Base-by-base conservation (phyloP, 23 red algal species). In the Gracilariopsis chorda region DNA sequence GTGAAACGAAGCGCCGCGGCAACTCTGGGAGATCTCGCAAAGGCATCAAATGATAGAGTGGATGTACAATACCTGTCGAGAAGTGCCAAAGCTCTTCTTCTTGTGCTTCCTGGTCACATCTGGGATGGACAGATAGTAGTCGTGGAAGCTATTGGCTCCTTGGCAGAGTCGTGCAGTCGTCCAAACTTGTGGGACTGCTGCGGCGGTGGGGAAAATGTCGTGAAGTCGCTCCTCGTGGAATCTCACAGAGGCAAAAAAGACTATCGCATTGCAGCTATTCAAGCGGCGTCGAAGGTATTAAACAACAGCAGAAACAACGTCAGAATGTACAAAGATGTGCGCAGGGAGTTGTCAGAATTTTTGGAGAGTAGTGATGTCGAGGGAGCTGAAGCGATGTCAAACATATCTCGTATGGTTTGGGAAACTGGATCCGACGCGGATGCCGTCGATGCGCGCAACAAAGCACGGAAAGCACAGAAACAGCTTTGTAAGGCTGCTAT, bases 1-100 rank as follows among this genome's bases (percentile, higher is more conserved):
- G 91, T 94, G 49, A 94, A 94, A 61, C n/a, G 81, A 59, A 86
- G 80, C 46, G 91, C 91, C 29, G 91, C 91, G 4, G 63, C 45
- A 6, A 72, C 91, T 29, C 59, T 94, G 45, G 91, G 91, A 13
- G 91, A 64, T 34, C 17, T 94, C 4, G 91, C 91, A 14, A 59
- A 61, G 19, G 80, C 91, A 1, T 79, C 82, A 3, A 85, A 80
- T 48, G 78, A 79, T 23, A 62, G 64, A 17, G 59, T 86, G 17
- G 73, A 77, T 53, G 55, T 70, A 13, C 58, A 87, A 61, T 65
- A 85, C 58, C 48, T 94, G 39, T 35, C 73, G 5, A 78, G 51
- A 52, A 48, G 56, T 19, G 79, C 82, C 13, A 85, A 84, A 45
- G 91, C 79, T 2, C 51, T 94, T 20, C 52, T 94, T 20, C 80